phyloP scores from a whole-genome alignment of 129 eudicot genomes.

The Flaveria bidentis region DNA sequence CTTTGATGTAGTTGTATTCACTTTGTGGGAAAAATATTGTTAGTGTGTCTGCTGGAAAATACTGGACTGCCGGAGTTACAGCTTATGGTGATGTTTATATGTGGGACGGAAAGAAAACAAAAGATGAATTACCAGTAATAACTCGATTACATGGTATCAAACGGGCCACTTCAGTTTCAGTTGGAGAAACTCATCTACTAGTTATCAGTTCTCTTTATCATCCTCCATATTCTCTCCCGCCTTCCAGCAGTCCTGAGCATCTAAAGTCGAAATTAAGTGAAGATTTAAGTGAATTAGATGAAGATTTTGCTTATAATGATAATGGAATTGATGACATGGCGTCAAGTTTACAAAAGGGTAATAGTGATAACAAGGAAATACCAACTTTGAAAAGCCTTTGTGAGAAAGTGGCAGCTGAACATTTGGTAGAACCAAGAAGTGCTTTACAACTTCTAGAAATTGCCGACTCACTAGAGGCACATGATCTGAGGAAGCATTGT shows the following conservation, averaged over 20 bases:
- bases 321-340: slow-evolving; percentile 41
- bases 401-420: slow-evolving; percentile 86
- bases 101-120: slow-evolving; percentile 89
- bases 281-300: slow-evolving; percentile 65
- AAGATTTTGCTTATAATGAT: slow-evolving; percentile 61
- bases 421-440: slow-evolving; percentile 87
- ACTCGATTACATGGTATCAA: slow-evolving; percentile 81
- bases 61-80: slow-evolving; percentile 91
- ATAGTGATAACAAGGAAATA: slow-evolving; percentile 23
- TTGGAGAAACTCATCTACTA: slow-evolving; percentile 93
- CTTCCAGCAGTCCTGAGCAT: slow-evolving; percentile 20
- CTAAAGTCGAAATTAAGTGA: slow-evolving; percentile 32
- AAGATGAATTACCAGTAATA: slow-evolving; percentile 54
- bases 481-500: slow-evolving; percentile 83
- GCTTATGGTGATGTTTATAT: slow-evolving; percentile 73
- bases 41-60: slow-evolving; percentile 84
- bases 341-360: slow-evolving; percentile 31
- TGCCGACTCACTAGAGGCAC: slow-evolving; percentile 89
- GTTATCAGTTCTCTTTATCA: slow-evolving; percentile 84
- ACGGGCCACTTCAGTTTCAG: slow-evolving; percentile 83
- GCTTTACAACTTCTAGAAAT: slow-evolving; percentile 88
- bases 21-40: slow-evolving; percentile 65
- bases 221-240: slow-evolving; percentile 52
- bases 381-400: slow-evolving; percentile 94
- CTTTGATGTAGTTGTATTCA: slow-evolving; percentile 54